These are phyloP conservation scores for Pseudogymnoascus sp. DNA, from an alignment of 2,329 filamentous ascomycete species.

Conservation along the genomic window DNA sequence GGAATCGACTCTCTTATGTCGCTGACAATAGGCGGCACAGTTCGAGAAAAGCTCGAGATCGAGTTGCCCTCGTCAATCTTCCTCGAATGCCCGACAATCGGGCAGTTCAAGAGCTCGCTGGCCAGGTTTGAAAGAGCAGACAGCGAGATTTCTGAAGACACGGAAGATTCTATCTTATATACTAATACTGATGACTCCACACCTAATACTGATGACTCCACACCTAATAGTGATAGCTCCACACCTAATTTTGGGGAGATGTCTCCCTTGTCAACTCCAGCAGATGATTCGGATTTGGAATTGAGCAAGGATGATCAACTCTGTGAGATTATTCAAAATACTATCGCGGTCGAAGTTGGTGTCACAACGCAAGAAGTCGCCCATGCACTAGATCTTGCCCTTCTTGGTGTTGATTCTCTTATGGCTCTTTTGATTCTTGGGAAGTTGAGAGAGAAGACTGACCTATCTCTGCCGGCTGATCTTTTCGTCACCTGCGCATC, in stretches of 20 bases:
- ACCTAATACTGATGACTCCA: constrained; percentile 5
- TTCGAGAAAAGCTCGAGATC: constrained; percentile 52
- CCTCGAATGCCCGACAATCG: constrained; percentile 47
- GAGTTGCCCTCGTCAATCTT: constrained; percentile 48
- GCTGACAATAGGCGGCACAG: constrained; percentile 49
- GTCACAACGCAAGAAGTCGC: constrained; percentile 59
- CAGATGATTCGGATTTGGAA: constrained; percentile 46
- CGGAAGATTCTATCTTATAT: neutral
- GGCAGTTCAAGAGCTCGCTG: constrained; percentile 44
- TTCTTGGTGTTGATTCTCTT: constrained; percentile 53
- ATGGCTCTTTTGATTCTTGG: constrained; percentile 52
- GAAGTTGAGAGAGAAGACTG: constrained; percentile 48
- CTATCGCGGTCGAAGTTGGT: constrained; percentile 65
- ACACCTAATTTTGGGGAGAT: constrained; percentile 42
- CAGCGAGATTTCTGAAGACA: neutral
- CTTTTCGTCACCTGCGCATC: constrained; percentile 56
- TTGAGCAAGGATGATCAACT: constrained; percentile 42
- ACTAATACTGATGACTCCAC: neutral
- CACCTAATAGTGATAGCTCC: constrained; percentile 13
- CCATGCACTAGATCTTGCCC: constrained; percentile 47
- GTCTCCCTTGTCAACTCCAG: constrained; percentile 47
- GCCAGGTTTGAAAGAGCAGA: constrained; percentile 31
- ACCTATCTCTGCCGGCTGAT: constrained; percentile 49
- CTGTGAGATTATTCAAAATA: constrained; percentile 52
- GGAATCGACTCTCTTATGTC: constrained; percentile 58